Evolutionary conservation across 768 basidiomycete species (phyloP).

Genomic region (Suillus hirtellus): DNA sequence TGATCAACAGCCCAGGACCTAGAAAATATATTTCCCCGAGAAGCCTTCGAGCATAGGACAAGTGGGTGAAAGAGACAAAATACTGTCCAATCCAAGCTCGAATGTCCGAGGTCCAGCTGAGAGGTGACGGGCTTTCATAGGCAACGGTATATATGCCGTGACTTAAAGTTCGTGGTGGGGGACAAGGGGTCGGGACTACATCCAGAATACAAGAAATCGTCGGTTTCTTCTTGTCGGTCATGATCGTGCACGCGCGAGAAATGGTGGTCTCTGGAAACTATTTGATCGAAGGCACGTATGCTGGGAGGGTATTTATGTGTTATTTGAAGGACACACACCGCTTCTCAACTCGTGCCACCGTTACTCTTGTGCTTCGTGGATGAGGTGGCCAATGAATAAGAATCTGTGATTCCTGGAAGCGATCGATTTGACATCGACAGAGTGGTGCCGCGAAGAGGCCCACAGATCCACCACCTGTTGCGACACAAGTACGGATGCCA

Average conservation of each 20-base stretch:
- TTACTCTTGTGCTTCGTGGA: slow-evolving; percentile 8
- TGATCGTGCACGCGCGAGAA: background rate
- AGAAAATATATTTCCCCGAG: slow-evolving; percentile 22
- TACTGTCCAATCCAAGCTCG: background rate
- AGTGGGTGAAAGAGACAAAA: background rate
- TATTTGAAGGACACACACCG: slow-evolving; percentile 1
- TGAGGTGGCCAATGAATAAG: background rate
- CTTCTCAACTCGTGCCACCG: slow-evolving; percentile 9
- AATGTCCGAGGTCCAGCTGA: slow-evolving; percentile 3
- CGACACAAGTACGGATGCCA: slow-evolving; percentile 3
- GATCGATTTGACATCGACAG: slow-evolving; percentile 2
- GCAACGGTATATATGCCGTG: slow-evolving; percentile 25
- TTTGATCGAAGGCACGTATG: background rate
- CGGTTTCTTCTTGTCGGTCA: slow-evolving; percentile 4
- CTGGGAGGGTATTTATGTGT: slow-evolving; percentile 20
- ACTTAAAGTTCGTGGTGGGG: slow-evolving; percentile 12
- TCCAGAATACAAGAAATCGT: background rate
- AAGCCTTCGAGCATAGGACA: slow-evolving; percentile 11
- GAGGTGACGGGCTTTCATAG: slow-evolving; percentile 19
- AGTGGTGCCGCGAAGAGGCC: slow-evolving; percentile 14
- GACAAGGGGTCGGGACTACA: background rate
- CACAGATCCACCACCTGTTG: slow-evolving; percentile 11
- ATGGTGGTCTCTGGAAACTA: background rate
- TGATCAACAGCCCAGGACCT: slow-evolving; percentile 20
- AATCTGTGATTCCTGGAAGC: slow-evolving; percentile 15